A percentile compares a stretch with the other conserved stretches of the same genome.
These are phyloP conservation scores for Nectriaceae sp. DNA, from an alignment of 2,329 filamentous ascomycete genomes.

Conservation along the genomic window DNA sequence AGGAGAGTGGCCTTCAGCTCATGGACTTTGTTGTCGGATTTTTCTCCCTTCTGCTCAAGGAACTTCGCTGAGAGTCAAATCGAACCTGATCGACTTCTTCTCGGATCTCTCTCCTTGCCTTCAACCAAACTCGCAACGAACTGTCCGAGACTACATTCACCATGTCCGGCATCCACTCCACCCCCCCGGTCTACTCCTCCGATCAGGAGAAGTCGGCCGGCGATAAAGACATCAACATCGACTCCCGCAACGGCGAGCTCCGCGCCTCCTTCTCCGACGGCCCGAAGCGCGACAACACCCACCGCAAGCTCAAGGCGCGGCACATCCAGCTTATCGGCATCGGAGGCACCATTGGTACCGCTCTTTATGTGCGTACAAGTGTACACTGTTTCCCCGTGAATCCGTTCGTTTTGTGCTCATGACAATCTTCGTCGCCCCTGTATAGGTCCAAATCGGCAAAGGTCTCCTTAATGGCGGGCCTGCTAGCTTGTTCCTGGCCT, in stretches of 20 bases:
- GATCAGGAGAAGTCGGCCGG: conserved; percentile 22
- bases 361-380: conserved; percentile 49
- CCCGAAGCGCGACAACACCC: conserved; percentile 35
- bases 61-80: conserved; percentile 20
- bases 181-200: conserved; percentile 24
- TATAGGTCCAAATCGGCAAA: conserved; percentile 55
- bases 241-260: conserved; percentile 1
- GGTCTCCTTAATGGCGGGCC: conserved; percentile 61
- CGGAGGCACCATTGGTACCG: conserved; percentile 65
- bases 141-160: too few relatives aligned
- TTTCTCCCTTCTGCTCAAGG: conserved; percentile 28
- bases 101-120: neutral
- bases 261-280: neutral
- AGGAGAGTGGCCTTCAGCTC: conserved; percentile 2
- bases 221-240: conserved; percentile 5
- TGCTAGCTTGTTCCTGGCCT: conserved; percentile 59
- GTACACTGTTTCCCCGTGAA: conserved; percentile 1
- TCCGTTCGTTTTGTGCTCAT: conserved; percentile 14
- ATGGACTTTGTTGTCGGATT: conserved; percentile 30
- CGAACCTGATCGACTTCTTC: neutral
- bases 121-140: too few relatives aligned
- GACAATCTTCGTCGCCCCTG: conserved; percentile 18
- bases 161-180: conserved; percentile 21
- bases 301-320: conserved; percentile 55
- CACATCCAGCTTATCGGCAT: conserved; percentile 64